Percentiles rank a stretch among this genome's conserved stretches.
phyloP scores from a whole-genome alignment of 768 basidiomycete genomes.

The Obba rivulosa region DNA sequence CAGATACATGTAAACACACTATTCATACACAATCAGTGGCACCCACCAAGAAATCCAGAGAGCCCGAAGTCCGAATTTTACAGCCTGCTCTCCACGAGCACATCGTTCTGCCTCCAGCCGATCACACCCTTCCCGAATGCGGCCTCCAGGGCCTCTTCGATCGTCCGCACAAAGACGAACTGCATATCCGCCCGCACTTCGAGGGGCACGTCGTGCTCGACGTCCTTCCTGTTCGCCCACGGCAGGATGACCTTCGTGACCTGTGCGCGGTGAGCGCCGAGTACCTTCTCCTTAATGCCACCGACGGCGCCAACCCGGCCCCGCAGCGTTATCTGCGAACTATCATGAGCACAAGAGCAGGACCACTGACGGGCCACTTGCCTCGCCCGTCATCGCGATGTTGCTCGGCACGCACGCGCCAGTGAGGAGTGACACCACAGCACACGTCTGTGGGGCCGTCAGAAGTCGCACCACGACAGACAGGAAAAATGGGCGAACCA shows the following conservation, averaged over 20 bases:
- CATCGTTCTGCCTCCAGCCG: constrained; percentile 53
- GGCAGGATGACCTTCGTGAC: constrained; percentile 83
- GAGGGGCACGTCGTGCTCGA: constrained; percentile 75
- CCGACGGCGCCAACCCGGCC: constrained; percentile 82
- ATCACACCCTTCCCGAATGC: constrained; percentile 72
- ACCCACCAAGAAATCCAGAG: no score
- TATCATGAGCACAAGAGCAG: background rate
- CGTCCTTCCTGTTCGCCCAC: constrained; percentile 80
- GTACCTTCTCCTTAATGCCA: constrained; percentile 88
- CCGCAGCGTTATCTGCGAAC: constrained; percentile 65
- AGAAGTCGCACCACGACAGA: background rate
- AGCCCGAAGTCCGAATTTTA: constrained; percentile 17
- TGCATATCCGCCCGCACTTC: constrained; percentile 72
- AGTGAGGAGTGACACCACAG: constrained; percentile 80
- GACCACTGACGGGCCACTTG: constrained; percentile 20
- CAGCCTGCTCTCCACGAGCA: constrained; percentile 50
- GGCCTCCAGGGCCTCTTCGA: constrained; percentile 76
- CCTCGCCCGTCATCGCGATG: constrained; percentile 90
- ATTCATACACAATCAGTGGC: no score
- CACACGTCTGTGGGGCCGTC: constrained; percentile 51
- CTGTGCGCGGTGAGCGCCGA: constrained; percentile 85
- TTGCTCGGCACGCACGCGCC: constrained; percentile 67
- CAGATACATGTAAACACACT: no score
- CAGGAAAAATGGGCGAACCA: constrained; percentile 41
- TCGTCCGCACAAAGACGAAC: constrained; percentile 75